Base-by-base conservation (phyloP, 768 basidiomycete genomes). In the Astraeus odoratus region DNA sequence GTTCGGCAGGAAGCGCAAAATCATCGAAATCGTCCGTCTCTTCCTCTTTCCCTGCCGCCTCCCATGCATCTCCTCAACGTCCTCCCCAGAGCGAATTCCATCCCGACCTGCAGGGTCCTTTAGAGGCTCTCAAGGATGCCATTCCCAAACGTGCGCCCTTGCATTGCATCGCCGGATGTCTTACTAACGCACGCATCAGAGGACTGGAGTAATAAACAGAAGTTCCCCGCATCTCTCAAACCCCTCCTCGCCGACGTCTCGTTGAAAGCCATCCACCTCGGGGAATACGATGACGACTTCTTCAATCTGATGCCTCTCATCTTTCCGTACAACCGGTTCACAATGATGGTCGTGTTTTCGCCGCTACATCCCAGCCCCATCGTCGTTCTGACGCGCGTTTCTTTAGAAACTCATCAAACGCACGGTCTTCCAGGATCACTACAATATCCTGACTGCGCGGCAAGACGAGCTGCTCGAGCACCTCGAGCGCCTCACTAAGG, bases 291-390 rank as follows among this genome's bases (percentile, higher is more conserved):
- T 50, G 93, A 95, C 15, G 78, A 86, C 55, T 95, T 95, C 63
- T 97, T 95, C 67, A 83, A 80, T 55, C 71, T 85, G 16, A 86
- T 97, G 80, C 90, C 94, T 0, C 72, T 67, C 19, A 62, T 95
- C 30, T 92, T 98, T 56, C 91, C 92, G 0, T 98, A 97, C 59
- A 99, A 99, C 68, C 82, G 84, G 52, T 99, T 88, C 61, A 95
- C 90, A 0, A 92, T 97, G 83, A 86, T 76, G 41, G 84, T 87
- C 44, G n/a, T 42, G 83, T 72, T 15, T 23, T 30, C 35, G 33
- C 39, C 25, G 0, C 41, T 29, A 20, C 7, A 31, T 10, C 8
- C 20, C 26, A 37, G 13, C 44, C 23, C 18, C 22, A 12, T 0
- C 15, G 30, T 31, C 10, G 4, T 31, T 31, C 50, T 63, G 27